Percentiles rank a stretch among this genome's conserved stretches.
Evolutionary conservation across 2,329 filamentous ascomycete species (phyloP).

Genomic region (Clonostachys byssicola): DNA sequence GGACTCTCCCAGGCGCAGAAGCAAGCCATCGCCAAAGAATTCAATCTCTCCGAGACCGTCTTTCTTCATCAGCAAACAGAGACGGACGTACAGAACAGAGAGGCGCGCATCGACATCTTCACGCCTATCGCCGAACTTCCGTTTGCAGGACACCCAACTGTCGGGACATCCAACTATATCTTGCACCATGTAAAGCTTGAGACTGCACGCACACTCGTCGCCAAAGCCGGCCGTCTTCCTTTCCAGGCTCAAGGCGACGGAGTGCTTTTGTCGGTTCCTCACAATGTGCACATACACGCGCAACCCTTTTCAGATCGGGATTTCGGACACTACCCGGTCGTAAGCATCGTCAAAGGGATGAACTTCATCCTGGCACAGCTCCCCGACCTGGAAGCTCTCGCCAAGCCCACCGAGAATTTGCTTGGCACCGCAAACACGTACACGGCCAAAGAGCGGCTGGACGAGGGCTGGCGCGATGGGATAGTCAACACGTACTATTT

Average conservation of each 20-base stretch:
- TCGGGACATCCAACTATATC: constrained; percentile 47
- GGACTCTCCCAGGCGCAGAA: constrained; percentile 46
- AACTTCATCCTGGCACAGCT: constrained; percentile 65
- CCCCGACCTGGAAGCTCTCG: constrained; percentile 52
- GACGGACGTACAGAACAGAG: constrained; percentile 1
- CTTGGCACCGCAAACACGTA: too few species aligned
- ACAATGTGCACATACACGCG: constrained; percentile 21
- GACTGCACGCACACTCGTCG: constrained; percentile 31
- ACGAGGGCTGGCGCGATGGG: too few species aligned
- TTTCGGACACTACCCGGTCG: constrained; percentile 25
- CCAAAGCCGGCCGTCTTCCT: too few species aligned
- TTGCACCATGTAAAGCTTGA: constrained; percentile 10
- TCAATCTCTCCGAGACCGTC: constrained; percentile 61
- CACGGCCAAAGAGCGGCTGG: too few species aligned
- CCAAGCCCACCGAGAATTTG: too few species aligned
- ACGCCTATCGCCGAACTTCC: constrained; percentile 47
- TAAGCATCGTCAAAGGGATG: constrained; percentile 70
- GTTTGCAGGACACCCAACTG: constrained; percentile 61
- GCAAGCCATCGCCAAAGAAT: constrained; percentile 55
- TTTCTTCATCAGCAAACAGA: constrained; percentile 45
- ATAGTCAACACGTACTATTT: too few species aligned
- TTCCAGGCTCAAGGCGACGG: too few species aligned
- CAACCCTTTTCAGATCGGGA: constrained; percentile 34
- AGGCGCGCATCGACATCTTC: constrained; percentile 50
- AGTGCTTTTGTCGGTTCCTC: constrained; percentile 42